Percentiles rank a stretch among this genome's conserved stretches.
phyloP scores from a whole-genome alignment of 345 rosid species.

The Acer campestre region DNA sequence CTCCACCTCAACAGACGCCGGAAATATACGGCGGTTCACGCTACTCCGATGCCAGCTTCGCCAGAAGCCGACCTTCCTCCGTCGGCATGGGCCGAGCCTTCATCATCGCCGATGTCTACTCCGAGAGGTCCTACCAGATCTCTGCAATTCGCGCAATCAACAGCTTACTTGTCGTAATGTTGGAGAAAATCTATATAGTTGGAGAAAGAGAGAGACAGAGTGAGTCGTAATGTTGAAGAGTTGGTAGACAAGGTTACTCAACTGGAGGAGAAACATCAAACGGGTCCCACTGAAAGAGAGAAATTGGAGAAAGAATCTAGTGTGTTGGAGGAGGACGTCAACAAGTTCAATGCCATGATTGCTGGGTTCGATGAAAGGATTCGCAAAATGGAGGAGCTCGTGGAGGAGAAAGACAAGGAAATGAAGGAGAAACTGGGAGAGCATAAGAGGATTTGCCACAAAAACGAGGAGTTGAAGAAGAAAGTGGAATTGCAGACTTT shows the following conservation, averaged over 20 bases:
- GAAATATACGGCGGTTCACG: no score
- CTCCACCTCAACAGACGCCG: no score
- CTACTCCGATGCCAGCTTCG: no score
- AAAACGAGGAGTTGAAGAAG: slow-evolving; percentile 77
- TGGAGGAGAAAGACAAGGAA: slow-evolving; percentile 68
- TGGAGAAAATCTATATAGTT: no score
- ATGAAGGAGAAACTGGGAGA: slow-evolving; percentile 61
- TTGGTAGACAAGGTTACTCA: slow-evolving; percentile 45
- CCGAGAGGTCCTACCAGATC: no score
- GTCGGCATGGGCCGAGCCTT: no score
- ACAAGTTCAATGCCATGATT: slow-evolving; percentile 64
- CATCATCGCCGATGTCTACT: background rate
- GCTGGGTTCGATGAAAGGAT: slow-evolving; percentile 42
- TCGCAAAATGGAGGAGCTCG: slow-evolving; percentile 39
- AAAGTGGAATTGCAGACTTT: slow-evolving; percentile 69
- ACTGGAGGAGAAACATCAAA: slow-evolving; percentile 30
- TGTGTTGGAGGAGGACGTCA: slow-evolving; percentile 68
- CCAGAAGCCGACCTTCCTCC: no score
- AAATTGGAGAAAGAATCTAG: slow-evolving; percentile 51
- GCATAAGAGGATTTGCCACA: slow-evolving; percentile 48
- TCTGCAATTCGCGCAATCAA: no score
- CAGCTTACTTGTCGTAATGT: no score
- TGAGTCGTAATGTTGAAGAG: slow-evolving; percentile 38
- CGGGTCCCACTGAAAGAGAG: slow-evolving; percentile 58
- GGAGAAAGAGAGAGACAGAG: background rate